Percentiles rank a stretch among this genome's conserved stretches.
Conservation (phyloP, 768 basidiomycete species). For the Leccinum disarticulatum region DNA sequence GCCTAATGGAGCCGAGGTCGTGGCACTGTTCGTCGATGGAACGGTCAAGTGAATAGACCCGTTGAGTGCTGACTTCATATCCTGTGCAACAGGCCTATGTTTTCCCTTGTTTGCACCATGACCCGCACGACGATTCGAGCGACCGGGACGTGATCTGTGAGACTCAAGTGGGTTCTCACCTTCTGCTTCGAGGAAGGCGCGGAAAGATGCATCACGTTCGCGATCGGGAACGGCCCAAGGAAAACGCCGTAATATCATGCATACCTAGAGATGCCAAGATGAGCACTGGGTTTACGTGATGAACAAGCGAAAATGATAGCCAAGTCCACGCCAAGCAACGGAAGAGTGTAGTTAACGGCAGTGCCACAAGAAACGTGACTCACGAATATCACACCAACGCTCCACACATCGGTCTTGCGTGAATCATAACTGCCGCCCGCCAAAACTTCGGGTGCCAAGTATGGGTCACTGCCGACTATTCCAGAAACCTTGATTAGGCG, state of each 20-base stretch:
- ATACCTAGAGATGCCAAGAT: constrained; percentile 37
- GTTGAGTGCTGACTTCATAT: background rate
- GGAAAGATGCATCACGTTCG: constrained; percentile 89
- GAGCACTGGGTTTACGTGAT: constrained; percentile 12
- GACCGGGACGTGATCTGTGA: constrained; percentile 21
- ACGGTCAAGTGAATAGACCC: constrained; percentile 4
- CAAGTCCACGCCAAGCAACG: background rate
- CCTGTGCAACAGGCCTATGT: background rate
- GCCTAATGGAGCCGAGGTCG: constrained; percentile 9
- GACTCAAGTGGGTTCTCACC: constrained; percentile 63
- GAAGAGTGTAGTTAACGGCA: background rate
- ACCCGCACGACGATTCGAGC: constrained; percentile 4
- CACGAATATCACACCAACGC: constrained; percentile 96
- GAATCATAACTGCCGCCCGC: constrained; percentile 83
- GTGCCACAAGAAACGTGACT: constrained; percentile 12
- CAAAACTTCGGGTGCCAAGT: constrained; percentile 96
- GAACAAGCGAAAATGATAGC: constrained; percentile 7
- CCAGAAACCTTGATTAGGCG: constrained; percentile 68
- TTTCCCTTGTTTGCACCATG: constrained; percentile 10
- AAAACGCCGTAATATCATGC: constrained; percentile 96
- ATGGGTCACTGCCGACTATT: constrained; percentile 96
- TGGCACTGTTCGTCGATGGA: constrained; percentile 1
- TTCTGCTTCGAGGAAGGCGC: constrained; percentile 89
- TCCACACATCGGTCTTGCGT: constrained; percentile 98
- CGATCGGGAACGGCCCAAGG: constrained; percentile 98